Evolutionary conservation across 2,329 filamentous ascomycete genomes (phyloP), one percentile per base, ranked within the genome.

Genomic region (Orbilia brochopaga): DNA sequence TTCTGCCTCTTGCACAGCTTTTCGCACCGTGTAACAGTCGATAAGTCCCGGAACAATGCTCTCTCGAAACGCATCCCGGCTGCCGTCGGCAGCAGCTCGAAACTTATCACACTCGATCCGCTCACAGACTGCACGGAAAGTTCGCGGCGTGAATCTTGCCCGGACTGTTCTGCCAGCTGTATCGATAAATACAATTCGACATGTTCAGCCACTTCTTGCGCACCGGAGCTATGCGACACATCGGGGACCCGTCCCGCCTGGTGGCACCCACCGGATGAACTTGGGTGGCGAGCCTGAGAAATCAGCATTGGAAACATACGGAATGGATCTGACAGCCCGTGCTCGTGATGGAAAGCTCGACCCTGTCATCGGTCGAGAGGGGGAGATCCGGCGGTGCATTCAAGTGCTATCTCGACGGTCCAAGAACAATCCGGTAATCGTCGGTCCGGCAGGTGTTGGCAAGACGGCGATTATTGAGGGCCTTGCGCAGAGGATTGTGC

Each of bases 401-500:
- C 94, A 97, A 78, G 90, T 99, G 10, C 81, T 99, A 1, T 97
- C 92, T 15, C 84, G 94, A 74, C 85, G 94, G 72, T 97, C 94
- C 6, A 97, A 97, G 80, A 97, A 97, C 76, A 96, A 96, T 75
- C 93, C 93, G 0, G 92, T 97, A 0, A 82, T 97, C n/a, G 96
- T 97, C 67, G 93, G 93, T 73, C 88, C 87, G 52, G 91, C 92
- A 7, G 93, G 92, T 75, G 96, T 91, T 0, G 93, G 93, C 73
- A 97, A 97, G 81, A 97, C 93, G 4, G 92, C 93, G 0, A 90
- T 97, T 57, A 82, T 97, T 1, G 93, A 97, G 80, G 93, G 93
- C 1, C 82, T 97, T 42, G 92, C 93, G 8, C 86, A 94, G 78
- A 85, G 94, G 42, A 97, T 99, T 75, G 90, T 97, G 1, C 85